Base-by-base conservation (phyloP, 2,329 filamentous ascomycete species). In the Diaporthe ampelina region DNA sequence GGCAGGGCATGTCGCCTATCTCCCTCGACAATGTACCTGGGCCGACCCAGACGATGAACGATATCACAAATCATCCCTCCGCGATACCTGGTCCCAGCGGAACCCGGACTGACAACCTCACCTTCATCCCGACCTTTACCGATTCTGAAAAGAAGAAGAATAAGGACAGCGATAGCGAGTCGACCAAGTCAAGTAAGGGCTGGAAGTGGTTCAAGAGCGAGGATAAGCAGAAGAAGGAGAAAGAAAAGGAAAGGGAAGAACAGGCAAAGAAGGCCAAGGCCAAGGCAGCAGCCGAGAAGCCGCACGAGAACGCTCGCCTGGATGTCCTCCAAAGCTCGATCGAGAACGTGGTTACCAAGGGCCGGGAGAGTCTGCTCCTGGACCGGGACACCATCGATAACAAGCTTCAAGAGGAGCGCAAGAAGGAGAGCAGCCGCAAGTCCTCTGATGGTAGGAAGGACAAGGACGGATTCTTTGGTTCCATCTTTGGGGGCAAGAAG, bases 401-500 rank as follows among this genome's bases (percentile, higher is more conserved):
- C 76, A 95, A 93, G 80, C 84, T 97, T 10, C 91, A 95, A 74
- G 93, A 95, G 77, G 95, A 97, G 79, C 90, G 94, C 58, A 96
- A 93, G 83, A 97, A 97, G 81, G 93, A 95, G 77, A 92, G 90
- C 78, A 89, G 86, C 76, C 91, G 94, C 58, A 97, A 95, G 81
- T 89, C 91, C 6, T 88, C 89, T 0, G 93, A 93, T 43, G 88
- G 92, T 26, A 98, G 96, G 84, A 98, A 95, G 82, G 95, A 98
- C 78, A 98, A 97, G 81, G 95, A 98, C 76, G 92, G 95, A 10
- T 88, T 98, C n/a, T 95, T 99, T 78, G 96, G 95, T 0, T 97
- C 95, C 0, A 92, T 99, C 72, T 98, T 99, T 80, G 94, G 95
- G 21, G 94, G 95, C 56, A 97, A 97, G 86, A 97, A 96, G 86